Evolutionary conservation across 176 grass and related monocot genomes (phyloP).

Genomic region (Avena atlantica): DNA sequence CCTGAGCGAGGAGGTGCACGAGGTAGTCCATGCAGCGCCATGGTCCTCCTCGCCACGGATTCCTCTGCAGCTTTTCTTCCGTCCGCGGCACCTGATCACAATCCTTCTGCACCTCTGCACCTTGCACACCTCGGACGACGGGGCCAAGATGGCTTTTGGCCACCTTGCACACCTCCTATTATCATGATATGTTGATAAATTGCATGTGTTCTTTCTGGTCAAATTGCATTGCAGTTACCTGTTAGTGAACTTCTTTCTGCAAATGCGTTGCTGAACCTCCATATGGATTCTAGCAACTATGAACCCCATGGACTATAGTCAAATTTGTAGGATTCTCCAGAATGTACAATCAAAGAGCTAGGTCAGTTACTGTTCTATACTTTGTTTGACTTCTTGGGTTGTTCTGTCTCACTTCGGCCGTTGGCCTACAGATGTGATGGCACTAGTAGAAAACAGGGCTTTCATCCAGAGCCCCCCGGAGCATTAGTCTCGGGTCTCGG

Average conservation of each 20-base stretch:
- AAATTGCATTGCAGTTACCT: not conserved
- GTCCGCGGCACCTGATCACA: conserved; percentile 12
- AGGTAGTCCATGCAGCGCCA: conserved; percentile 77
- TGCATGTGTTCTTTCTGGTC: not conserved
- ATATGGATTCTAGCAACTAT: not conserved
- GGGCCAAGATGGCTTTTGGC: conserved; percentile 43
- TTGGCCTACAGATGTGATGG: not conserved
- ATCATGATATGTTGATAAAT: conserved; percentile 16
- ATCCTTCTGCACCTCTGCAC: conserved; percentile 47
- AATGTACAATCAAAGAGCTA: not conserved
- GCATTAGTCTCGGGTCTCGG: no score
- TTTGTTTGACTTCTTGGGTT: not conserved
- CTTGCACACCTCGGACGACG: not conserved
- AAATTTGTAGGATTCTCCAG: not conserved
- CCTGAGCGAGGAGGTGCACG: conserved; percentile 63
- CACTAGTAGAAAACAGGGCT: no score
- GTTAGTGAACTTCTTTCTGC: not conserved
- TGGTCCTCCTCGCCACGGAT: conserved; percentile 25
- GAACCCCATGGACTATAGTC: not conserved
- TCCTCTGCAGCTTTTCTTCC: conserved; percentile 17
- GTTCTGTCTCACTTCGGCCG: not conserved
- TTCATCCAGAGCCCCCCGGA: no score
- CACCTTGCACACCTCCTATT: conserved; percentile 22
- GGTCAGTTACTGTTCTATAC: not conserved
- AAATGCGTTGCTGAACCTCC: not conserved